Evolutionary conservation across 352 stramenopile species (phyloP), one percentile per base, ranked within the genome.

Genomic region (Globisporangium parvum): DNA sequence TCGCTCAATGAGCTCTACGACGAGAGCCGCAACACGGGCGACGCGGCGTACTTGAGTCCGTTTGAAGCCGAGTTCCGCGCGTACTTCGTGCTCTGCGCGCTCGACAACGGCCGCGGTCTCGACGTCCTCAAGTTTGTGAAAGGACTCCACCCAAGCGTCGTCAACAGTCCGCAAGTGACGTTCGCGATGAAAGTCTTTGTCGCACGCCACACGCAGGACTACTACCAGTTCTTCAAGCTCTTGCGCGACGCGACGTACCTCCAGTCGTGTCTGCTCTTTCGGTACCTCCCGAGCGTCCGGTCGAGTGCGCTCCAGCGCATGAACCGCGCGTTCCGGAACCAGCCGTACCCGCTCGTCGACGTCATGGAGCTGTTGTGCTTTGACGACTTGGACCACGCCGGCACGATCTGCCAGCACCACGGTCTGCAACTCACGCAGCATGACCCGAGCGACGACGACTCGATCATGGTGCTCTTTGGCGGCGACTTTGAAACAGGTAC

Each of bases 121-220:
- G 85, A 93, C 57, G 85, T 95, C 31, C 60, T 95, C 18, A 93
- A 95, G 62, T 95, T 91, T 55, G 77, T 91, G 9, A 95, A 95
- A 55, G 69, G 78, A 11, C 54, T 95, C 1, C 71, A 78, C 14
- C 68, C 59, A 55, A 49, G 63, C 15, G 73, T 95, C 23, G 47
- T 88, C 18, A 74, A 85, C 33, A 81, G 74, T 12, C 54, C 67
- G n/a, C 83, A 91, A 60, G 74, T 95, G 26, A 84, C 93, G 57
- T 95, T 95, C 46, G 85, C 85, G 5, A 93, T 93, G 85, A 71
- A 74, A 28, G 80, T 88, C 18, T 95, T 95, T 58, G 84, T 93
- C 21, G 82, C 85, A 37, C 85, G 85, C 6, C 84, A 93, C 44
- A 94, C 84, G 12, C 73, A 85, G 18, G 79, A 95, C 59, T 95